Conservation (phyloP, 2,329 filamentous ascomycete genomes). For the Periconia sp. region DNA sequence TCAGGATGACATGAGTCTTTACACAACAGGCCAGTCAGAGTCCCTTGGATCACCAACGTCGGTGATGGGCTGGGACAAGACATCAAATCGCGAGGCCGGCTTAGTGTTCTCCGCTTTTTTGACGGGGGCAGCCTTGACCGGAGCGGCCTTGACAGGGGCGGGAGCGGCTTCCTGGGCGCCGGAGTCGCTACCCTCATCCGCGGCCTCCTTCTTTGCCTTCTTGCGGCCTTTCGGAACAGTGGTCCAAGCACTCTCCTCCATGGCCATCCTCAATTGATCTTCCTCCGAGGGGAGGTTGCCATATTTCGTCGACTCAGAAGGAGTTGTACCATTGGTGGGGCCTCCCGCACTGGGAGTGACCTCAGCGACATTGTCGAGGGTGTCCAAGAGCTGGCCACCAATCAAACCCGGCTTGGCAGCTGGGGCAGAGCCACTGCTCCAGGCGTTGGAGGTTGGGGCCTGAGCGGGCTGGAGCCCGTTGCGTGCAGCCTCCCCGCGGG, state of each 20-base stretch:
- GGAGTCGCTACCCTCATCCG: constrained; percentile 39
- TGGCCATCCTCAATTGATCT: constrained; percentile 58
- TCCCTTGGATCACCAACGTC: constrained; percentile 36
- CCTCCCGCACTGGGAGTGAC: constrained; percentile 40
- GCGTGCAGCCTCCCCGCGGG: constrained; percentile 80
- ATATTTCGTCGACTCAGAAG: constrained; percentile 46
- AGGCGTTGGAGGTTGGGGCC: constrained; percentile 55
- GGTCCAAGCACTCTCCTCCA: constrained; percentile 61
- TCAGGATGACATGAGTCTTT: constrained; percentile 4
- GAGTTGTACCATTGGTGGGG: constrained; percentile 44
- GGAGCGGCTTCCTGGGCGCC: constrained; percentile 15
- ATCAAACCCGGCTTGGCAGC: constrained; percentile 23
- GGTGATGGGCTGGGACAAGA: constrained; percentile 29
- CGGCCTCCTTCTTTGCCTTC: constrained; percentile 52
- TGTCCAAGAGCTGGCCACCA: constrained; percentile 49
- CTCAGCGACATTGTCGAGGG: constrained; percentile 50
- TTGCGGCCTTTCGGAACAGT: constrained; percentile 60
- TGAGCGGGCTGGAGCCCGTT: constrained; percentile 64
- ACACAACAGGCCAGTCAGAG: constrained; percentile 47
- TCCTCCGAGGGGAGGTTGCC: constrained; percentile 60
- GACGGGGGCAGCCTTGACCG: constrained; percentile 11
- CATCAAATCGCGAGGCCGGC: constrained; percentile 32
- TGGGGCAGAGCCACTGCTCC: constrained; percentile 45
- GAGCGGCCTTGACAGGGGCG: constrained; percentile 23
- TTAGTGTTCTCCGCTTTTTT: constrained; percentile 30